Evolutionary conservation across 2,329 filamentous ascomycete species (phyloP).

Genomic region (Diplodia scrobiculata): DNA sequence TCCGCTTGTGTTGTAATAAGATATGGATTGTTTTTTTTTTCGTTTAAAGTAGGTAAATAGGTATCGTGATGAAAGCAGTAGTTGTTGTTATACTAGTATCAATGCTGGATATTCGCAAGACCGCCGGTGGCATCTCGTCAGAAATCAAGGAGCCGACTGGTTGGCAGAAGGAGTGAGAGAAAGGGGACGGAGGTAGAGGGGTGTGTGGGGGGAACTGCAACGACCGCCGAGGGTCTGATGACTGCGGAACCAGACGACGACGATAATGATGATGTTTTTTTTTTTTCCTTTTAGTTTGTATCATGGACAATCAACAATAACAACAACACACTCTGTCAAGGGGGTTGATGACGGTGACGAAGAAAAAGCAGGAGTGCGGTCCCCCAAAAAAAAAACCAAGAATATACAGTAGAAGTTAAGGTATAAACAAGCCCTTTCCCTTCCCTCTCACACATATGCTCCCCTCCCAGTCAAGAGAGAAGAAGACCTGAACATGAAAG

Average conservation of each 20-base stretch:
- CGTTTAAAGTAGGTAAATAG: too few relatives aligned
- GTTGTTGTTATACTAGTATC: neutral
- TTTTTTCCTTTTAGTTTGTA: neutral
- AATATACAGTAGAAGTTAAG: conserved; percentile 1
- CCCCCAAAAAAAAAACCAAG: neutral
- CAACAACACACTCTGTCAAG: neutral
- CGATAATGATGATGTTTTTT: too few relatives aligned
- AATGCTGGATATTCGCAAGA: neutral
- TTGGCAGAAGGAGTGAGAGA: neutral
- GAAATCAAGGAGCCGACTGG: neutral
- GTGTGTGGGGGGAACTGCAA: neutral
- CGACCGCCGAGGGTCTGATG: neutral
- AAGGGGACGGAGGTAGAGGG: neutral
- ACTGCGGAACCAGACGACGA: neutral
- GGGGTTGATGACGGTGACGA: too few relatives aligned
- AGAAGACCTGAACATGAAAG: neutral
- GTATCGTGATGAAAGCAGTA: neutral
- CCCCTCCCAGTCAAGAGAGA: neutral
- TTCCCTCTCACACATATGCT: neutral
- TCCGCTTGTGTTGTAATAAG: too few relatives aligned
- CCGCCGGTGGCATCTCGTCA: neutral
- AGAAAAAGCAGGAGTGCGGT: too few relatives aligned
- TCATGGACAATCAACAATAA: neutral
- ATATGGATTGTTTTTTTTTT: too few relatives aligned
- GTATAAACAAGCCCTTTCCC: neutral